phyloP scores from a whole-genome alignment of 805 yeast genomes.

The Teunomyces lycoperdinae region DNA sequence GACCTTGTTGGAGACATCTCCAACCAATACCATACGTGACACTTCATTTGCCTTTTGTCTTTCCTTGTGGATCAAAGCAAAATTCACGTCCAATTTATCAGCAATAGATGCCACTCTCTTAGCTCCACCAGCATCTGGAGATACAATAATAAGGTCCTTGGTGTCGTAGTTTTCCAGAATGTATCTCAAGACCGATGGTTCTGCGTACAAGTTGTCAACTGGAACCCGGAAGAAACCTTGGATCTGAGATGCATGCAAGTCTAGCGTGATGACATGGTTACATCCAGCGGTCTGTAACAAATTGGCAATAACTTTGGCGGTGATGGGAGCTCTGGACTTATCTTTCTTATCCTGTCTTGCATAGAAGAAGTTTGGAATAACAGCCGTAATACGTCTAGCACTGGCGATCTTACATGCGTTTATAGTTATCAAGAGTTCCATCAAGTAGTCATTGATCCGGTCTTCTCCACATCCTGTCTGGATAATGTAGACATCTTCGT shows the following conservation, averaged over 20 bases:
- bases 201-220: conserved; percentile 93
- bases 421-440: conserved; percentile 86
- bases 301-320: conserved; percentile 92
- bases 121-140: conserved; percentile 99
- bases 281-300: conserved; percentile 92
- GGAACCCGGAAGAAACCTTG: conserved; percentile 96
- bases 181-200: conserved; percentile 83
- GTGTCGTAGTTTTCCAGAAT: conserved; percentile 62
- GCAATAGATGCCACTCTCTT: conserved; percentile 94
- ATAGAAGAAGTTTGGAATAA: conserved; percentile 92
- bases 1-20: conserved; percentile 81
- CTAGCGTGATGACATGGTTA: conserved; percentile 94
- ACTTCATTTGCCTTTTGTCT: conserved; percentile 94
- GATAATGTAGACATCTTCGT: conserved; percentile 81
- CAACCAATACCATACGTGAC: conserved; percentile 91
- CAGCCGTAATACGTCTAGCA: conserved; percentile 90
- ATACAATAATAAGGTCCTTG: conserved; percentile 71
- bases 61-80: conserved; percentile 95
- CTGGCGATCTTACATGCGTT: conserved; percentile 96
- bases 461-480: conserved; percentile 83
- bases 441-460: conserved; percentile 73
- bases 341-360: conserved; percentile 98
- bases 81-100: conserved; percentile 84
- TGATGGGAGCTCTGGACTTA: conserved; percentile 92
- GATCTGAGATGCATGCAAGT: conserved; percentile 94